Conservation (phyloP, 2,329 filamentous ascomycete genomes). For the Arthrinium puccinioides region DNA sequence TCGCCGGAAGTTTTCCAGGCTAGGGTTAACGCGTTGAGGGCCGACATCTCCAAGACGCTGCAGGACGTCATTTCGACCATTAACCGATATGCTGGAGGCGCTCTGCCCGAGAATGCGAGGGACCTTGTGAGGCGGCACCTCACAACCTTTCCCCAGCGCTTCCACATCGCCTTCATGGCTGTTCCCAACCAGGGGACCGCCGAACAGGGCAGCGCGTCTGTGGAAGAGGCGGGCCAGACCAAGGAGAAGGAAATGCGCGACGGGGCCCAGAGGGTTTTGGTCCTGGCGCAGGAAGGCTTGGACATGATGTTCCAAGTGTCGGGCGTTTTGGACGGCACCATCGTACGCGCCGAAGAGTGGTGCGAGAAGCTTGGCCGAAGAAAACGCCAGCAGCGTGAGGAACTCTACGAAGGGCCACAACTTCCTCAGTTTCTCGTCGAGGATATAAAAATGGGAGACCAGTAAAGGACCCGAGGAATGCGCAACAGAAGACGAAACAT, state of each 20-base stretch:
- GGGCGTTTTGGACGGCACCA: constrained; percentile 79
- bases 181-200: constrained; percentile 22
- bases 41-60: constrained; percentile 69
- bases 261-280: constrained; percentile 68
- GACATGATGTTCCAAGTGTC: constrained; percentile 94
- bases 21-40: constrained; percentile 59
- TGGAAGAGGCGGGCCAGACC: constrained; percentile 27
- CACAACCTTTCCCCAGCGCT: constrained; percentile 76
- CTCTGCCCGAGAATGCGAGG: constrained; percentile 81
- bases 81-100: constrained; percentile 84
- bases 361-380: constrained; percentile 65
- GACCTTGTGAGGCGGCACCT: constrained; percentile 78
- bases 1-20: constrained; percentile 40
- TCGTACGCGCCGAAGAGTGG: constrained; percentile 88
- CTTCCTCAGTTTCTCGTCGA: neutral
- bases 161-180: constrained; percentile 61
- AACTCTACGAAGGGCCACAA: constrained; percentile 11
- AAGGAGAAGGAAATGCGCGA: constrained; percentile 39
- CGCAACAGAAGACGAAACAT: neutral
- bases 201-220: constrained; percentile 14
- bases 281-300: constrained; percentile 81
- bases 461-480: neutral
- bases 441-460: constrained; percentile 4
- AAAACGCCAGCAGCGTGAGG: constrained; percentile 24
- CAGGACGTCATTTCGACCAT: constrained; percentile 79